These are phyloP conservation scores for Trichocomaceae sp. DNA, from an alignment of 2,329 filamentous ascomycete species.

Conservation along the genomic window DNA sequence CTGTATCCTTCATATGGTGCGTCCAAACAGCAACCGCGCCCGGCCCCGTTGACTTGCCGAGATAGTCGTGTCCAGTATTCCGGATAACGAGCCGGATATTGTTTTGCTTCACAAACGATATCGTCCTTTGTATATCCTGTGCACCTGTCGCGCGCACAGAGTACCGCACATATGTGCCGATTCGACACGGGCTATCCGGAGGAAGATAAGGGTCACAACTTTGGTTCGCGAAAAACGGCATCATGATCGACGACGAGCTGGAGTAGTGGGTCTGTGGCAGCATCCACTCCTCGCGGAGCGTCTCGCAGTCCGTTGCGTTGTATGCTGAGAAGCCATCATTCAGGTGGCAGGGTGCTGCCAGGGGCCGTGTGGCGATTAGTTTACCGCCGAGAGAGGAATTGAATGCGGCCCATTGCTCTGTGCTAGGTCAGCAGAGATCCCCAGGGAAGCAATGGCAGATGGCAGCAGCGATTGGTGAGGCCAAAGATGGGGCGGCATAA, in stretches of 20 bases:
- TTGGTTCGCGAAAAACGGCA: background rate
- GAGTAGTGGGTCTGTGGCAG: background rate
- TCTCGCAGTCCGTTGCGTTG: background rate
- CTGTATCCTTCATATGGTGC: no score
- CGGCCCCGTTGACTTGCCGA: background rate
- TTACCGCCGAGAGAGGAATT: constrained; percentile 33
- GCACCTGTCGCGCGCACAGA: background rate
- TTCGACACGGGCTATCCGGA: background rate
- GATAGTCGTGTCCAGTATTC: constrained; percentile 7
- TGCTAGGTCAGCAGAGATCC: constrained; percentile 34
- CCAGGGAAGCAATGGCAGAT: constrained; percentile 10
- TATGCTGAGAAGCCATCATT: background rate
- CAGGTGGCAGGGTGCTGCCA: constrained; percentile 27
- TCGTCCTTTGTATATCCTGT: background rate
- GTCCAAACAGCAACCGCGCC: background rate
- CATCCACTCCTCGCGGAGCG: background rate
- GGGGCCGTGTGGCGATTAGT: constrained; percentile 27
- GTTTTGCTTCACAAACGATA: constrained; percentile 4
- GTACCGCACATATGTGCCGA: background rate
- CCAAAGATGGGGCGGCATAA: no score
- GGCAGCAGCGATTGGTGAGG: no score
- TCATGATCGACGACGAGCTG: no score
- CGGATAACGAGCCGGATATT: constrained; percentile 1
- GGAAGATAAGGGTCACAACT: background rate
- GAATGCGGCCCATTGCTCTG: constrained; percentile 29